A percentile compares a stretch with the other conserved stretches of the same genome.
These are phyloP conservation scores for Arthrobotrys sphaeroides DNA, from an alignment of 2,329 filamentous ascomycete genomes.

Conservation along the genomic window DNA sequence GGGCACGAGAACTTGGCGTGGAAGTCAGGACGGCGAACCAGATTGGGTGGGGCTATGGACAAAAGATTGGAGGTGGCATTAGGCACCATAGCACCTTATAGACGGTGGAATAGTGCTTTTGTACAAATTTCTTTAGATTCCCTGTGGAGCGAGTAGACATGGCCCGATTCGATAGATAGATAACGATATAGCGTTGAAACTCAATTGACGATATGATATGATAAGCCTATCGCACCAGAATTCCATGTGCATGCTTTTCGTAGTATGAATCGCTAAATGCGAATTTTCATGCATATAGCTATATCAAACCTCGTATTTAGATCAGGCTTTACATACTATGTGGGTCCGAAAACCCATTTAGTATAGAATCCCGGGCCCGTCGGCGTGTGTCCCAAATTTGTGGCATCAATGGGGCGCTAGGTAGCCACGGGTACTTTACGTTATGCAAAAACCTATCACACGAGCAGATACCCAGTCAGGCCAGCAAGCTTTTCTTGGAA, in stretches of 20 bases:
- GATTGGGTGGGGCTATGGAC: conserved; percentile 68
- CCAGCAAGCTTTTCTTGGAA: background rate
- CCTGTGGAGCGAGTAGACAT: background rate
- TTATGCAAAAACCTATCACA: background rate
- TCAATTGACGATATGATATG: too few relatives aligned
- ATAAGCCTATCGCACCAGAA: too few relatives aligned
- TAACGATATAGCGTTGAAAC: background rate
- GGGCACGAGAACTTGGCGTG: conserved; percentile 67
- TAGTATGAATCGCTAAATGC: too few relatives aligned
- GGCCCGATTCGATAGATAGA: background rate
- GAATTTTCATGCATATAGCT: too few relatives aligned
- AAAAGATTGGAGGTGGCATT: conserved; percentile 44
- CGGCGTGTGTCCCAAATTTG: background rate
- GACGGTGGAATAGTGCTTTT: background rate
- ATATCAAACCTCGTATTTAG: too few relatives aligned
- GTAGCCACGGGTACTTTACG: conserved; percentile 11
- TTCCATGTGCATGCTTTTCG: too few relatives aligned
- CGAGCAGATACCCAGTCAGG: background rate
- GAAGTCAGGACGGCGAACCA: conserved; percentile 66
- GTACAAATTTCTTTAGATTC: too few relatives aligned
- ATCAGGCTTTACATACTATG: too few relatives aligned
- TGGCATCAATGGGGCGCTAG: background rate
- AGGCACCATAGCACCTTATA: conserved; percentile 31
- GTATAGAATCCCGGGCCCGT: too few relatives aligned
- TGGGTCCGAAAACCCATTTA: too few relatives aligned